phyloP scores from a whole-genome alignment of 192 early-diverging fungal genomes.

The Backusella westeae region DNA sequence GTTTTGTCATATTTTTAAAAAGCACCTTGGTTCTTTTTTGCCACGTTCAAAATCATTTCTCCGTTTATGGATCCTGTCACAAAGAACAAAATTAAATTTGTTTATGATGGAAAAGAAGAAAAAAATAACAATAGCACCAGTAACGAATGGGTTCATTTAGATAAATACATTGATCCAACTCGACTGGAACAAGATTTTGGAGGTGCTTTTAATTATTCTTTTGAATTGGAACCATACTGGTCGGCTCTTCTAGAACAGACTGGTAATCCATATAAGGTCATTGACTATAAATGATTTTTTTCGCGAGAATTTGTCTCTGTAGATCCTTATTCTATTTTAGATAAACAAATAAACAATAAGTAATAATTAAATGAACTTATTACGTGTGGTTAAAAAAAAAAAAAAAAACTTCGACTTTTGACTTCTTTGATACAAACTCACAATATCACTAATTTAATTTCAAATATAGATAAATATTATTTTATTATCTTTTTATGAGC shows the following conservation, averaged over 20 bases:
- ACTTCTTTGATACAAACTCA: no score
- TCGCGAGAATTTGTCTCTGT: background rate
- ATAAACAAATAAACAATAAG: background rate
- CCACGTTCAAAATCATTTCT: slow-evolving; percentile 76
- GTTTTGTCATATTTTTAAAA: background rate
- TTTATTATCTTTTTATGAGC: no score
- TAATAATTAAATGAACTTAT: background rate
- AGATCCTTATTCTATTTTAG: background rate
- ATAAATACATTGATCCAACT: slow-evolving; percentile 45
- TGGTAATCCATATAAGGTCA: slow-evolving; percentile 18
- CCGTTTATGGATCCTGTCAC: slow-evolving; percentile 93
- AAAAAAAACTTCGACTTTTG: no score
- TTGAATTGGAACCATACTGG: slow-evolving; percentile 73
- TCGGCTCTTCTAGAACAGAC: slow-evolving; percentile 28
- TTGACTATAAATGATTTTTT: slow-evolving; percentile 9
- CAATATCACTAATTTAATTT: no score
- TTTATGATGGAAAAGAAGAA: slow-evolving; percentile 46
- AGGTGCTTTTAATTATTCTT: slow-evolving; percentile 74
- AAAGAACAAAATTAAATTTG: slow-evolving; percentile 81
- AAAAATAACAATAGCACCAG: background rate
- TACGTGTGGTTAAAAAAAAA: no score
- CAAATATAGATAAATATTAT: no score
- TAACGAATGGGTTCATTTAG: slow-evolving; percentile 48
- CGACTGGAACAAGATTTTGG: slow-evolving; percentile 71
- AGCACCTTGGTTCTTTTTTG: slow-evolving; percentile 84